Percentiles rank a stretch among this genome's conserved stretches.
These are phyloP conservation scores for Sphagnum fallax DNA, from an alignment of 228 moss, liverwort and hornwort species.

Conservation along the genomic window DNA sequence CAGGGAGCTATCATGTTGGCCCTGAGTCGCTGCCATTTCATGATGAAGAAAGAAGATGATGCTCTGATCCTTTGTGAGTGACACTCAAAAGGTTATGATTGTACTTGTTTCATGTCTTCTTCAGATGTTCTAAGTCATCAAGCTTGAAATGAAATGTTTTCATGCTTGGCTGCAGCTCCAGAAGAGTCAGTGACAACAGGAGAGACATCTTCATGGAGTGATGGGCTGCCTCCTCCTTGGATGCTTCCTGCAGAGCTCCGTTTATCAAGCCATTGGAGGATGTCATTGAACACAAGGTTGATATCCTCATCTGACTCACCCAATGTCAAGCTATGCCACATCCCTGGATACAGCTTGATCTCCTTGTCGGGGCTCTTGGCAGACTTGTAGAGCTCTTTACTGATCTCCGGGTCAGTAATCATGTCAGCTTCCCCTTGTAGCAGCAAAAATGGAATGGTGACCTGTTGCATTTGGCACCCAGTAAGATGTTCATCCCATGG, in stretches of 20 bases:
- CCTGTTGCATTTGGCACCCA: conserved; percentile 12
- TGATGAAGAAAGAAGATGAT: no score
- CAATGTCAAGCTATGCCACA: conserved; percentile 59
- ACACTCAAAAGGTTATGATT: no score
- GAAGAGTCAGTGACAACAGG: conserved; percentile 19
- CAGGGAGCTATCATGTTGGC: no score
- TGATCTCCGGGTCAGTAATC: conserved; percentile 51
- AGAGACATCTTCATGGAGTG: conserved; percentile 44
- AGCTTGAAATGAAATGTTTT: no score
- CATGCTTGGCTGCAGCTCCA: conserved; percentile 13
- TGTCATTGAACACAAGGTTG: conserved; percentile 53
- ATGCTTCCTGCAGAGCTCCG: conserved; percentile 20
- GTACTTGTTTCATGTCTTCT: no score
- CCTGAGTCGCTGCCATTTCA: no score
- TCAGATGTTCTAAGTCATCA: no score
- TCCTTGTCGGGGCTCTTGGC: conserved; percentile 61
- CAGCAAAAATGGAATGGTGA: conserved; percentile 46
- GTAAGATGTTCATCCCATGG: neutral
- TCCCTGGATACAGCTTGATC: conserved; percentile 51
- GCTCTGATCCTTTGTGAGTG: no score
- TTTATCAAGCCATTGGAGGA: conserved; percentile 50
- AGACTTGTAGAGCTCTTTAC: conserved; percentile 32
- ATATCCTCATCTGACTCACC: conserved; percentile 59
- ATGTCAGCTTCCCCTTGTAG: conserved; percentile 51
- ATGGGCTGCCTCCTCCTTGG: conserved; percentile 15